A percentile compares a stretch with the other conserved stretches of the same genome.
phyloP scores from a whole-genome alignment of 306 rosid species.

The Lathyrus sativus region DNA sequence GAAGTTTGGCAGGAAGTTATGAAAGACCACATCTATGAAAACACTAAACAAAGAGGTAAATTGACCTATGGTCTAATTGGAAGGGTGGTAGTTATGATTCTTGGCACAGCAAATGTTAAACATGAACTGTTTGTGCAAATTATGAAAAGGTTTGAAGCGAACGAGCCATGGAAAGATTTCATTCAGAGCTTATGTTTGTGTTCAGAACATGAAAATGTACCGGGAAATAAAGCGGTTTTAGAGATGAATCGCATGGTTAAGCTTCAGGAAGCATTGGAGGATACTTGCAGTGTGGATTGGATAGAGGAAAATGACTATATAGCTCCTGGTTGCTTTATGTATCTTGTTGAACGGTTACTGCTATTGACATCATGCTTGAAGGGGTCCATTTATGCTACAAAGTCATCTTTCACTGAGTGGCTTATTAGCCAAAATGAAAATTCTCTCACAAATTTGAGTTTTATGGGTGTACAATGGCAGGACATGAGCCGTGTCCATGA shows the following conservation, averaged over 20 bases:
- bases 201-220: slow-evolving; percentile 16
- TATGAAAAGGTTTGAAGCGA: slow-evolving; percentile 29
- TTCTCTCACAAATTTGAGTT: slow-evolving; percentile 25
- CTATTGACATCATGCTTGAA: slow-evolving; percentile 37
- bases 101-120: slow-evolving; percentile 45
- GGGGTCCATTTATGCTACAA: slow-evolving; percentile 53
- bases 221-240: not conserved
- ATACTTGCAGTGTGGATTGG: slow-evolving; percentile 51
- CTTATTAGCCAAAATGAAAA: slow-evolving; percentile 45
- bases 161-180: slow-evolving; percentile 53
- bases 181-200: slow-evolving; percentile 33
- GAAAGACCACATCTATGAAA: slow-evolving; percentile 40
- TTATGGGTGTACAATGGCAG: not conserved
- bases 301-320: slow-evolving; percentile 39
- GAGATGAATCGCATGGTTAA: slow-evolving; percentile 10
- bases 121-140: slow-evolving; percentile 30
- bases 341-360: slow-evolving; percentile 71
- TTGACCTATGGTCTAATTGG: slow-evolving; percentile 58
- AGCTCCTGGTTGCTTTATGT: slow-evolving; percentile 65
- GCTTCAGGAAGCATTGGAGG: slow-evolving; percentile 44
- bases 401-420: slow-evolving; percentile 69
- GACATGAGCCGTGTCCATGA: not conserved
- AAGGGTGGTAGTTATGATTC: slow-evolving; percentile 46
- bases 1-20: slow-evolving; percentile 38
- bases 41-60: slow-evolving; percentile 1